Base-by-base conservation (phyloP, 495 filamentous ascomycete species). In the Cryomyces minteri region DNA sequence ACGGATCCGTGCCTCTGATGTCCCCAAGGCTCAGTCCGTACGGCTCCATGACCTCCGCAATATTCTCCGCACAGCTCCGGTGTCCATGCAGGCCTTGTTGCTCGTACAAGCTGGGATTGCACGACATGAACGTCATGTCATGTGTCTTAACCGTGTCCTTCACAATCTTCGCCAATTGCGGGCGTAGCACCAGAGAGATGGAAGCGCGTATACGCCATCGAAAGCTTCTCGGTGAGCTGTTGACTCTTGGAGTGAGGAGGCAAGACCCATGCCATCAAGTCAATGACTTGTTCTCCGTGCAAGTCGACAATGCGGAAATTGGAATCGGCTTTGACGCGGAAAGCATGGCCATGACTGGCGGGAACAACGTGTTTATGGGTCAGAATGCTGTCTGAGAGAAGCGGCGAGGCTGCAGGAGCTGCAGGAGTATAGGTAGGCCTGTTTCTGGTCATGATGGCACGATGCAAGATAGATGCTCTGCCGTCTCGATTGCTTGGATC, bases 111-210 rank as follows among this genome's bases (percentile, higher is more conserved):
- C 52, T 52, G 31, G 62, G 62, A 47, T 52, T 57, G 49, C 62
- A 65, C 4, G 59, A 54, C 62, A 65, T 65, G 55, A 62, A 65
- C 2, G 57, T 60, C 61, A 64, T 62, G 36, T 64, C 61, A 48
- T 64, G 61, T 39, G 56, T 54, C 14, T 61, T 54, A 31, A 58
- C 55, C 2, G 57, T 58, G 45, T 64, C 61, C 8, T 41, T 46
- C 4, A 49, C 49, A 34, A 64, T 43, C 6, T 11, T 65, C 62
- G 45, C 61, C 61, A 9, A 61, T 50, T 12, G 55, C 55, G 14
- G 61, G 56, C 12, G 55, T 51, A 1, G 45, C 53, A 32, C 61
- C 61, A 9, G 43, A 43, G 44, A 61, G 55, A 32, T 58, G 54
- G 54, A 60, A 65, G 5, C 62, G 53, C 7, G 62, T 63, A 53